Evolutionary conservation across 2,329 filamentous ascomycete species (phyloP), one percentile per base, ranked within the genome.

Genomic region (Trichoderma afroharzianum): DNA sequence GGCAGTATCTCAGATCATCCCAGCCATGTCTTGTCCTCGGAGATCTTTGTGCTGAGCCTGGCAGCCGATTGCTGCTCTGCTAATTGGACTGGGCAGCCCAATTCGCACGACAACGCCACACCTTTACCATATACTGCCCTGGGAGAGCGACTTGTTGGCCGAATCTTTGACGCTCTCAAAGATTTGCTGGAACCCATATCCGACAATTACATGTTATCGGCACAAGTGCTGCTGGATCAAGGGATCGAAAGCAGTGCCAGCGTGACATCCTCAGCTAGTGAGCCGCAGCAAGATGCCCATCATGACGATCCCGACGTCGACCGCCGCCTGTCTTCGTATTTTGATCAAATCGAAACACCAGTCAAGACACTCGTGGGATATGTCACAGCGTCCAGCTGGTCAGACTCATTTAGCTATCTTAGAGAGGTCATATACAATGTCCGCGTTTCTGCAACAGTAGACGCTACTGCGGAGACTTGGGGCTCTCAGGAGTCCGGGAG

Each of bases 1-100:
- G 85, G 84, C 73, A 80, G 77, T 63, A 81, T 88, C 69, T 79
- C 84, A 59, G 80, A 82, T 26, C 88, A 90, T 75, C 88, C 89
- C 2, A 81, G 84, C 47, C 88, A 91, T 76, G 84, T 92, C 66
- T 81, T 91, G 36, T 84, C 88, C 61, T 91, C 90, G 21, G 90
- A 92, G 78, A 82, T 90, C 62, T 92, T 90, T 75, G 82, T 91
- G n/a, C 80, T 92, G 63, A 85, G 87, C 62, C 82, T 92, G 55
- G 84, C 90, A 43, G 88, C 89, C 77, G 89, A 92, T 76, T 92
- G 90, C 77, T 92, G 89, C 75, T 85, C 86, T 64, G 85, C 86
- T 68, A 86, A 90, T 77, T 91, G 89, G 89, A 81, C 85, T 32
- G 80, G 82, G 50, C 77, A 85, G 57, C 81, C 83, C 70, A 76